Base-by-base conservation (phyloP, 345 rosid species). In the Noccaea caerulescens region DNA sequence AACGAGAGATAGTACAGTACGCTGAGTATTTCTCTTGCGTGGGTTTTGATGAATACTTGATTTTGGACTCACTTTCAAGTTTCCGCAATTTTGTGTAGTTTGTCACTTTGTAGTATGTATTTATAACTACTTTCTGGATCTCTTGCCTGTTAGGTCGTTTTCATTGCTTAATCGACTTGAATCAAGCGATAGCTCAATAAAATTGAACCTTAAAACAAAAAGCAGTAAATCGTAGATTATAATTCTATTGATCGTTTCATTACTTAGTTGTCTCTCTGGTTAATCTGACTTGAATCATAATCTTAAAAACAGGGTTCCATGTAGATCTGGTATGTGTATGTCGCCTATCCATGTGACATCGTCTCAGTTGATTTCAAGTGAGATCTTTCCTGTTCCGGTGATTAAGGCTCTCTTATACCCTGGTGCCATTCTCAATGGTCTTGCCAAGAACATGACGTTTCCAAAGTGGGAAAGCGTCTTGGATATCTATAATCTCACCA, bases 281-380 rank as follows among this genome's bases (percentile, higher is more conserved):
- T 57, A 0, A 46, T 56, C 51, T 39, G 57, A 36, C 38, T 59
- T 72, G 13, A 16, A 47, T 60, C 32, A 45, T 34, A 11, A 55
- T 47, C 58, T 54, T 58, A 9, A 37, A 37, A 42, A 51, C 82
- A 91, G 96, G 89, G 84, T 89, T 30, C 87, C 90, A 13, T 94
- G 99, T 84, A 81, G 96, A 84, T 80, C 97, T 67, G 95, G 99
- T 46, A 83, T 94, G 89, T 93, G 99, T 78, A 76, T 78, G 5
- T 73, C 97, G 0, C 99, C 97, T 9, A 81, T 91, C 72, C 97
- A 94, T 55, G 96, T 91, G 63, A 91, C 96, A 66, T 89, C 97
- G 7, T 94, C 96, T 52, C 97, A 94, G 81, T 80, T 94, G 85
- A 88, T 91, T 59, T 84, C 97, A 7, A 91, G 99, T 74, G 97